Conservation (phyloP, 345 rosid species). For the Viola odorata region DNA sequence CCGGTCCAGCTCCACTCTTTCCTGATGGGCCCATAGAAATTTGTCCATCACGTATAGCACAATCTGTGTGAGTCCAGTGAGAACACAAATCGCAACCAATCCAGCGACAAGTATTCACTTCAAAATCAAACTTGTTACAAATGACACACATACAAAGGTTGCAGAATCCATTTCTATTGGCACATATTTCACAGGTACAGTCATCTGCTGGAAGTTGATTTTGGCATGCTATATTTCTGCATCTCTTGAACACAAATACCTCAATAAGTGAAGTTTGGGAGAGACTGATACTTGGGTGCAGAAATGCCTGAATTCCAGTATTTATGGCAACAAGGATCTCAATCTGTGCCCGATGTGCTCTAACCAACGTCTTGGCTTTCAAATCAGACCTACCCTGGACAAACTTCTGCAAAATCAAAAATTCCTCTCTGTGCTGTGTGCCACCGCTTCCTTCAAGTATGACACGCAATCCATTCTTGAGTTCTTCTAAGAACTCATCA, state of each 20-base stretch:
- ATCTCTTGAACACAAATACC: conserved; percentile 79
- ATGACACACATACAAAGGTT: conserved; percentile 97
- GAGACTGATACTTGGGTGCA: conserved; percentile 80
- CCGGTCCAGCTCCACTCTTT: conserved; percentile 57
- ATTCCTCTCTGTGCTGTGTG: conserved; percentile 71
- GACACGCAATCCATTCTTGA: conserved; percentile 63
- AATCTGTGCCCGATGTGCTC: conserved; percentile 78
- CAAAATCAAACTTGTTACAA: conserved; percentile 94
- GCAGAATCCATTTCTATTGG: conserved; percentile 86
- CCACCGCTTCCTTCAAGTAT: conserved; percentile 88
- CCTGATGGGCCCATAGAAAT: conserved; percentile 70
- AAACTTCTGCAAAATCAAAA: conserved; percentile 67
- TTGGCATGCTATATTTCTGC: conserved; percentile 90
- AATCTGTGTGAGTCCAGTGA: conserved; percentile 98
- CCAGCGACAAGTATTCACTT: conserved; percentile 96
- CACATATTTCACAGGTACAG: conserved; percentile 75
- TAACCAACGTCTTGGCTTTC: conserved; percentile 66
- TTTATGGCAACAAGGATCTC: conserved; percentile 87
- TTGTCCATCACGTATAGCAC: conserved; percentile 88
- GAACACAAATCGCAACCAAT: conserved; percentile 94
- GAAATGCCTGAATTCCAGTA: conserved; percentile 85
- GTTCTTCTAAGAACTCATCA: conserved; percentile 69
- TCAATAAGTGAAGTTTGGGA: conserved; percentile 81
- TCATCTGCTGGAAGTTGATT: conserved; percentile 89
- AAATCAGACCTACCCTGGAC: conserved; percentile 77